Evolutionary conservation across 2,329 filamentous ascomycete genomes (phyloP), one percentile per base, ranked within the genome.

Genomic region (Ascochyta lentis): DNA sequence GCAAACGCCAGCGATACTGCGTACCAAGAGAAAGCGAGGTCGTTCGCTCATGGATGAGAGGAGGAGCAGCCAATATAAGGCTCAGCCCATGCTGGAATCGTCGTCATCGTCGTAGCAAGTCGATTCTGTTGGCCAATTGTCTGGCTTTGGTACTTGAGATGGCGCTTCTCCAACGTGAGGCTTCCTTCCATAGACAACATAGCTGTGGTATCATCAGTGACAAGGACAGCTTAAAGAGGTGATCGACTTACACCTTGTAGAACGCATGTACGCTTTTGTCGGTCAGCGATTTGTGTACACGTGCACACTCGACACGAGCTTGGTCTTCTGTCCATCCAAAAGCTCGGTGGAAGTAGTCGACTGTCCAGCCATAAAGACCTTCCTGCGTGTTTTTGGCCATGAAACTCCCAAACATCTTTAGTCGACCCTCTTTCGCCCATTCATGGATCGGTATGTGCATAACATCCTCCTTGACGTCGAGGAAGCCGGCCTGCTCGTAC

Each of bases 401-500:
- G 74, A 79, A 83, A 7, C 73, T 70, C n/a, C 83, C 83, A 15
- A 84, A 72, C 41, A 77, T 67, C 53, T 79, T 82, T 33, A 80
- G 65, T 13, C 77, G 74, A 9, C 76, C 73, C 51, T 84, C 81
- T 43, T 72, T 74, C 0, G 81, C 78, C 83, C 83, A 85, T 3
- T 76, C 69, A 46, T 83, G 83, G 27, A 80, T 74, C 0, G 83
- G 81, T 6, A 87, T 76, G 68, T 84, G 85, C 60, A 77, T 78
- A 13, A 82, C 67, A 31, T 78, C 76, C 59, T 84, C 80, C 42
- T 82, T 75, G 10, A 88, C 79, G 50, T 87, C 82, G 3, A 82
- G 77, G 54, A 86, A 87, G 0, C 86, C 86, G 1, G 83, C 80
- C 26, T 82, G 79, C 65, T 79, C 76, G 72, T 87, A 83, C 77